Percentiles rank a stretch among this genome's conserved stretches.
Conservation (phyloP, 1,284 basidiomycete genomes). For the Exsudoporus floridanus region DNA sequence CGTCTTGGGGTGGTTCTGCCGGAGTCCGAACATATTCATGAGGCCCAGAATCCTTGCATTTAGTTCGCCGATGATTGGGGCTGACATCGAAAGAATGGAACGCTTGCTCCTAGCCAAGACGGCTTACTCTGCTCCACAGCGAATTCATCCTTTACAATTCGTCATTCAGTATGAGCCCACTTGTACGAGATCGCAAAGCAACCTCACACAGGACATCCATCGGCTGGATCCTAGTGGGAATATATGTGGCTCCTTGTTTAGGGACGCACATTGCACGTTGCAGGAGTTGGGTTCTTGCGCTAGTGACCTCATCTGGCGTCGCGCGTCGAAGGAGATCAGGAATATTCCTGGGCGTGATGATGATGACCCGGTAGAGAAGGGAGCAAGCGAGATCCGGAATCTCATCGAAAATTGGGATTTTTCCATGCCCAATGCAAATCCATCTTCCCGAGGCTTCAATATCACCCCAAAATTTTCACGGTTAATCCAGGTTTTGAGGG, state of each 20-base stretch:
- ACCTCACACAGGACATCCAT: conserved; percentile 39
- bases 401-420: conserved; percentile 58
- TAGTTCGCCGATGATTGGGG: conserved; percentile 30
- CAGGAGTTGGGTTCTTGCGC: conserved; percentile 61
- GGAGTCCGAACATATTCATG: conserved; percentile 33
- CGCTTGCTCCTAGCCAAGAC: conserved; percentile 38
- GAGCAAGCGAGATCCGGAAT: conserved; percentile 37
- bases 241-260: conserved; percentile 43
- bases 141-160: conserved; percentile 37
- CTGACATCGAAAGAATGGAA: conserved; percentile 43
- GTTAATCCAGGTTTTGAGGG: conserved; percentile 55
- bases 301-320: conserved; percentile 63
- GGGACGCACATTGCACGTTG: conserved; percentile 45
- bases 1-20: conserved; percentile 48
- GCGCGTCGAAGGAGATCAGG: conserved; percentile 41
- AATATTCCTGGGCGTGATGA: conserved; percentile 34
- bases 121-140: conserved; percentile 35
- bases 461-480: conserved; percentile 62
- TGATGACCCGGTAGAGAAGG: conserved; percentile 29
- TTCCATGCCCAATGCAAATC: conserved; percentile 56
- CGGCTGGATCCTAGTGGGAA: conserved; percentile 40
- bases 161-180: conserved; percentile 40
- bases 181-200: conserved; percentile 27
- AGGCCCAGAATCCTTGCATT: conserved; percentile 48
- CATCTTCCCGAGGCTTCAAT: conserved; percentile 55